Evolutionary conservation across 2,329 filamentous ascomycete species (phyloP), one percentile per base, ranked within the genome.

Genomic region (Aciculosporium take): DNA sequence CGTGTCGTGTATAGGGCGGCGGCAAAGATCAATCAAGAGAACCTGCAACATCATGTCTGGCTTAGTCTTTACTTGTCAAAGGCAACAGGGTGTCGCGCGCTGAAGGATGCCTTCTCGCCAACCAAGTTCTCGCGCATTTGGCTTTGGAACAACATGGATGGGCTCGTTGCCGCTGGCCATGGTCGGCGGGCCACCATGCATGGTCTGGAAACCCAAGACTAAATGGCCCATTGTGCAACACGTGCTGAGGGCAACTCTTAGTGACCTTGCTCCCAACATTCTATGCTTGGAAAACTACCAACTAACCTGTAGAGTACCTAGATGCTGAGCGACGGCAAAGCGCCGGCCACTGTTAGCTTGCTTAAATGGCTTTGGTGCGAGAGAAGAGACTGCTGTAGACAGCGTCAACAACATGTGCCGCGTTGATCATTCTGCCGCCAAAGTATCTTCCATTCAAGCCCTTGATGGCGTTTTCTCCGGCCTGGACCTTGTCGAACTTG

Each of bases 311-410:
- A 48, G 50, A 51, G 51, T 63, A 69, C 69, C 70, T 73, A 73
- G 56, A 71, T 62, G 37, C 53, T 55, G 30, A 53, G 51, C 44
- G 49, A 60, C 54, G 60, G 58, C 57, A 60, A 59, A 61, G 29
- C 31, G 45, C 46, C 44, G 43, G 45, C 63, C 65, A 63, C 58
- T 50, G 71, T 74, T 74, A 76, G 71, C 67, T 67, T 36, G 18
- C 23, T 69, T 72, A 88, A 54, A 87, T 84, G 62, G 82, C 82
- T 65, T 83, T 83, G 54, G 82, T 84, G 61, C 84, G 81, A 64
- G 82, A 84, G 71, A 91, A 94, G 65, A 94, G 77, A 73, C 84
- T 93, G 77, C 85, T 91, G 78, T 96, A 98, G 67, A 98, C 86
- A 57, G 89, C 89, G 65, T 98, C 91, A 62, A 96, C 89, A 66